Conservation (phyloP, 176 grass and related monocot genomes). For the Cenchrus fungigraminus region DNA sequence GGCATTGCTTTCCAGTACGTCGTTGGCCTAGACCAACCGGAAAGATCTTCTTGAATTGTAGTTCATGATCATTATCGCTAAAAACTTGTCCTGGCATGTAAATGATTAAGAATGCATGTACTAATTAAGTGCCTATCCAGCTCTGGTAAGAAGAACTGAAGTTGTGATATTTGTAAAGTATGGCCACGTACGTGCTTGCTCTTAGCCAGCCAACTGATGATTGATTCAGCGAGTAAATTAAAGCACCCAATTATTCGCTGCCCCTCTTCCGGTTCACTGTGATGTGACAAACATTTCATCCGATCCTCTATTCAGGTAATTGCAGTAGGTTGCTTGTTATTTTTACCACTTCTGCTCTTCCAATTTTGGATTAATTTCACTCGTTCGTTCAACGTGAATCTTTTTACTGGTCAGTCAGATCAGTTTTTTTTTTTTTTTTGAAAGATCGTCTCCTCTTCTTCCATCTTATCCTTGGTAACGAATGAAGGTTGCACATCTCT, state of each 20-base stretch:
- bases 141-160: neutral
- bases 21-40: neutral
- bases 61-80: neutral
- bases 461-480: no score
- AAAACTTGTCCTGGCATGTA: neutral
- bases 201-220: neutral
- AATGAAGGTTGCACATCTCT: neutral
- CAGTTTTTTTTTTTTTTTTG: no score
- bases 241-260: neutral
- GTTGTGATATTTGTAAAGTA: neutral
- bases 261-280: no score
- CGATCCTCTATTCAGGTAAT: neutral
- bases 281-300: neutral
- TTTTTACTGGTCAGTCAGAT: no score
- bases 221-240: neutral
- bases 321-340: neutral
- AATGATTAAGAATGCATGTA: neutral
- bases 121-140: neutral
- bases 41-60: conserved; percentile 8
- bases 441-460: no score
- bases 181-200: neutral
- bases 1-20: neutral
- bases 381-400: neutral
- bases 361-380: neutral
- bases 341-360: neutral